Evolutionary conservation across 192 early-diverging fungal genomes (phyloP).

Genomic region (Coemansia sp.): DNA sequence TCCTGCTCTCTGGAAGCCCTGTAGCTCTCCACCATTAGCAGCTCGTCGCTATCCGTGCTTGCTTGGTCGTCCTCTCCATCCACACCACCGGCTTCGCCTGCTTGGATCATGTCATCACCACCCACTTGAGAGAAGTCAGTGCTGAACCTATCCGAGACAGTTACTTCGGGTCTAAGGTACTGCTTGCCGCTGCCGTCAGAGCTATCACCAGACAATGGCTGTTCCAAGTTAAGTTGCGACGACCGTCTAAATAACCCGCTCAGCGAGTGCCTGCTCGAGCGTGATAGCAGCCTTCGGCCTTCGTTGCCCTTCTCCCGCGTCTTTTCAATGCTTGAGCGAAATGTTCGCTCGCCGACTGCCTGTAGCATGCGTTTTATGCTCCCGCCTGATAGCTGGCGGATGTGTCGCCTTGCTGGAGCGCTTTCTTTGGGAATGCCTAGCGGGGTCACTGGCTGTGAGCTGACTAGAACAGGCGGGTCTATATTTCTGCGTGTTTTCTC

Average conservation of each 20-base stretch:
- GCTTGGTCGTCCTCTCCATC: neutral
- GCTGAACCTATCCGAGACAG: too few relatives aligned
- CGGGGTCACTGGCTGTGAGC: neutral
- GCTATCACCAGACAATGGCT: neutral
- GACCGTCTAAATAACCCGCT: neutral
- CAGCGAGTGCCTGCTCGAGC: neutral
- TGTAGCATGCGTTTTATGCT: slow-evolving; percentile 11
- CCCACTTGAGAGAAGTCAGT: too few relatives aligned
- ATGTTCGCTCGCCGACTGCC: slow-evolving; percentile 12
- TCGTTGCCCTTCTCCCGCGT: neutral
- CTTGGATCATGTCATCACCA: neutral
- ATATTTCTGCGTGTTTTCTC: too few relatives aligned
- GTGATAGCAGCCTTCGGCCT: neutral
- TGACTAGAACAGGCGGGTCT: too few relatives aligned
- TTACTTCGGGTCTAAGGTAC: too few relatives aligned
- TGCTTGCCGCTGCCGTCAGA: too few relatives aligned
- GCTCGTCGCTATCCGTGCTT: neutral
- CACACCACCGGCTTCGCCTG: neutral
- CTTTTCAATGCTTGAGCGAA: slow-evolving; percentile 12
- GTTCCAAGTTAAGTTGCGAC: neutral
- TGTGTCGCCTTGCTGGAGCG: neutral
- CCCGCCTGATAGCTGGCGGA: neutral
- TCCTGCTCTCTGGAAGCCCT: too few relatives aligned
- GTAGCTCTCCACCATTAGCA: neutral
- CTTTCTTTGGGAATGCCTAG: neutral